Conservation (phyloP, 805 yeast species). For the Nakazawaea wickerhamii region DNA sequence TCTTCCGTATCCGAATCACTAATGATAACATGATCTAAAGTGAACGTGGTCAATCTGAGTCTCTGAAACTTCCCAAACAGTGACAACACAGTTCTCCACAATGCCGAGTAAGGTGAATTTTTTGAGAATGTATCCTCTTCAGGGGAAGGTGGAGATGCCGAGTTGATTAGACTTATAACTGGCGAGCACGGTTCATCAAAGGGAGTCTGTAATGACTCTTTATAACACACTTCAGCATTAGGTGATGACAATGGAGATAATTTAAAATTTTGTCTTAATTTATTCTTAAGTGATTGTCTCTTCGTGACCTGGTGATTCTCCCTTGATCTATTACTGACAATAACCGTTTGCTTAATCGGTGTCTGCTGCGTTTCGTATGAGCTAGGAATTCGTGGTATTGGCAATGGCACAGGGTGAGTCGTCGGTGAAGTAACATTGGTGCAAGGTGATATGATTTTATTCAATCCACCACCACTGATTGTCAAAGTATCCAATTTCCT, state of each 20-base stretch:
- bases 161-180: too few species aligned
- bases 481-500: slow-evolving; percentile 4
- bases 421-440: background rate
- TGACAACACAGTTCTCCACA: slow-evolving; percentile 5
- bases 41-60: slow-evolving; percentile 5
- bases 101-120: background rate
- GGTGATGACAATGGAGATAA: background rate
- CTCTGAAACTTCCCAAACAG: background rate
- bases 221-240: background rate
- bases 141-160: too few species aligned
- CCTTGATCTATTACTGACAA: too few species aligned
- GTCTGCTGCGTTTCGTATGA: too few species aligned
- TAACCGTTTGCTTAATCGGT: background rate
- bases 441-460: background rate
- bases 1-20: slow-evolving; percentile 3
- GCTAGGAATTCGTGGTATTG: too few species aligned
- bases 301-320: too few species aligned
- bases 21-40: slow-evolving; percentile 9
- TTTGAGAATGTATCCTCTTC: too few species aligned
- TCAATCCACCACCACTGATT: slow-evolving; percentile 3
- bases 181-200: too few species aligned
- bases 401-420: background rate
- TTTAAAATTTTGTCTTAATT: slow-evolving; percentile 1
- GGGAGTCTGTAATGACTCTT: too few species aligned
- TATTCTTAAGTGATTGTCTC: slow-evolving; percentile 1